phyloP scores from a whole-genome alignment of 2,329 filamentous ascomycete genomes.

The Venturia pyrina region DNA sequence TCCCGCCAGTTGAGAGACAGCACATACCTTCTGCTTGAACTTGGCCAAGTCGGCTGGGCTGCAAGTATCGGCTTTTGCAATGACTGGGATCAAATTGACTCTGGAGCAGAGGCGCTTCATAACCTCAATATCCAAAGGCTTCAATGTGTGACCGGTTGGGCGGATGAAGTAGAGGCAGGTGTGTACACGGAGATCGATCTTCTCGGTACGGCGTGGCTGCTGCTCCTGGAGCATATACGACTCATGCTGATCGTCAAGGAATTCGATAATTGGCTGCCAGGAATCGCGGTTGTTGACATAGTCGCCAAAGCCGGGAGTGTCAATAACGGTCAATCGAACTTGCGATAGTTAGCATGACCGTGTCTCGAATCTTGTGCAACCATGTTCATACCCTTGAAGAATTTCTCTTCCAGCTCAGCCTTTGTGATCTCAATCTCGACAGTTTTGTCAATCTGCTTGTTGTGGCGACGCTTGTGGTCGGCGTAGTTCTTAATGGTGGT shows the following conservation, averaged over 20 bases:
- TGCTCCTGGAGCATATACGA: slow-evolving; percentile 99
- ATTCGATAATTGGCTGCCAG: slow-evolving; percentile 99
- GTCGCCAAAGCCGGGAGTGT: slow-evolving; percentile 97
- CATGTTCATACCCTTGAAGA: slow-evolving; percentile 78
- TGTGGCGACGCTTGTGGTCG: slow-evolving; percentile 97
- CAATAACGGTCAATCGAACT: slow-evolving; percentile 98
- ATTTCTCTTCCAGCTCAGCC: slow-evolving; percentile 99
- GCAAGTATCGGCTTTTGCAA: slow-evolving; percentile 96
- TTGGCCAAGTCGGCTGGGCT: slow-evolving; percentile 83
- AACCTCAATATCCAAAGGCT: slow-evolving; percentile 97
- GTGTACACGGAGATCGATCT: slow-evolving; percentile 98
- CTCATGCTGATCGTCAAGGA: slow-evolving; percentile 99
- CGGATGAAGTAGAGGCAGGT: slow-evolving; percentile 98
- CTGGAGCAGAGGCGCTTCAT: slow-evolving; percentile 99
- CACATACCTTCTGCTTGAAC: slow-evolving; percentile 86
- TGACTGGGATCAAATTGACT: slow-evolving; percentile 96
- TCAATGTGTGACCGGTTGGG: slow-evolving; percentile 94
- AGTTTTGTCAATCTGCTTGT: slow-evolving; percentile 99
- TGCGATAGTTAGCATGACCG: slow-evolving; percentile 14
- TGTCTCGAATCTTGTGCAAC: neutral
- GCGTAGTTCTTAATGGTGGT: slow-evolving; percentile 99
- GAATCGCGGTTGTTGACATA: slow-evolving; percentile 99
- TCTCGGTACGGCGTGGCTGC: slow-evolving; percentile 93
- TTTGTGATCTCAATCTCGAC: slow-evolving; percentile 99
- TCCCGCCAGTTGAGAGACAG: slow-evolving; percentile 19